phyloP scores from a whole-genome alignment of 441 rosid species.

The Erodium trifolium region DNA sequence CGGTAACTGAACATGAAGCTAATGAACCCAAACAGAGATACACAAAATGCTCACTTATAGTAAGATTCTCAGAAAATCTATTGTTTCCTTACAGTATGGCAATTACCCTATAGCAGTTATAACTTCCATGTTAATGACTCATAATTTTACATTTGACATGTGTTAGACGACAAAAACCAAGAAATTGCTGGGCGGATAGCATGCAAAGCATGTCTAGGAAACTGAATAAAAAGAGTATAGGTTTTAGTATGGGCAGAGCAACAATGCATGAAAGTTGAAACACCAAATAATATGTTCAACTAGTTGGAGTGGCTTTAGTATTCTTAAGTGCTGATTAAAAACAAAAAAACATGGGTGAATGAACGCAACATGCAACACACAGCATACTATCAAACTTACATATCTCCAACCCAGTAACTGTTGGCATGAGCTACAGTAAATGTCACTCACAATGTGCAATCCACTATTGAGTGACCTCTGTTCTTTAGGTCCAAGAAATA shows the following conservation, averaged over 20 bases:
- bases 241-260: background rate
- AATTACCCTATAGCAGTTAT: background rate
- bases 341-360: too few relatives aligned
- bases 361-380: background rate
- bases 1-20: background rate
- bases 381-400: conserved; percentile 24
- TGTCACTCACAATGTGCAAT: conserved; percentile 34
- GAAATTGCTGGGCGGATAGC: too few relatives aligned
- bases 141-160: too few relatives aligned
- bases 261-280: background rate
- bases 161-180: too few relatives aligned
- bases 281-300: background rate
- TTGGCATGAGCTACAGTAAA: conserved; percentile 41
- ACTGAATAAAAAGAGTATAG: background rate
- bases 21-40: background rate
- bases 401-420: conserved; percentile 42
- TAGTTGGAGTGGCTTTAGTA: background rate
- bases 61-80: background rate
- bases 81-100: too few relatives aligned
- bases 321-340: background rate
- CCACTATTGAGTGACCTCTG: conserved; percentile 30
- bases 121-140: background rate
- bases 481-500: conserved; percentile 31
- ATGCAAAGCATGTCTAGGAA: background rate
- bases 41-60: background rate